Conservation (phyloP, 371 early-diverging fungal genomes). For the Parasitella parasitica region DNA sequence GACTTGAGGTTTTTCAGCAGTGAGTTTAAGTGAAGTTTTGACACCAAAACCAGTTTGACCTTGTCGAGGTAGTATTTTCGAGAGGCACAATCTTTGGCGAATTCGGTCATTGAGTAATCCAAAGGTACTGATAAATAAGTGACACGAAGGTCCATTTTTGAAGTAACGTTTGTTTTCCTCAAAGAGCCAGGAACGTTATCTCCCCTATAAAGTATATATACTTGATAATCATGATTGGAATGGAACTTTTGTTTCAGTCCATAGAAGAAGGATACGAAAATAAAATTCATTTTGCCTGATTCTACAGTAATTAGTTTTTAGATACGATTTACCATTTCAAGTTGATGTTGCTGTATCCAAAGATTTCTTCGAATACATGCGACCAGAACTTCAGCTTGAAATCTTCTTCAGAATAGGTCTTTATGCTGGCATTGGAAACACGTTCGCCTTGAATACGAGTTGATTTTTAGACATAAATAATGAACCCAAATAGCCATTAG, state of each 20-base stretch:
- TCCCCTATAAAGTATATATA: constrained; percentile 15
- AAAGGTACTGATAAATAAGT: constrained; percentile 2
- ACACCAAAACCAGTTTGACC: constrained; percentile 10
- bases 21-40: constrained; percentile 9
- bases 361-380: constrained; percentile 8
- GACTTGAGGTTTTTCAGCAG: neutral
- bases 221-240: constrained; percentile 6
- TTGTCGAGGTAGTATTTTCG: constrained; percentile 13
- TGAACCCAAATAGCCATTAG: constrained; percentile 1
- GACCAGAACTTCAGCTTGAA: constrained; percentile 12
- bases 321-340: constrained; percentile 7
- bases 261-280: constrained; percentile 1
- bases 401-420: constrained; percentile 12
- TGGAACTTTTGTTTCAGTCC: constrained; percentile 7
- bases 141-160: constrained; percentile 12
- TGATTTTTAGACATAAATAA: constrained; percentile 8
- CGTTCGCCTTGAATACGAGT: neutral
- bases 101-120: constrained; percentile 9
- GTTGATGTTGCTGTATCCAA: constrained; percentile 8
- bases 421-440: constrained; percentile 10
- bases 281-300: neutral
- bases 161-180: constrained; percentile 6
- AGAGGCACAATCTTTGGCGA: constrained; percentile 11
- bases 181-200: constrained; percentile 16
- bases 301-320: constrained; percentile 3